Base-by-base conservation (phyloP, 441 rosid genomes). In the Raphanus hybrid region DNA sequence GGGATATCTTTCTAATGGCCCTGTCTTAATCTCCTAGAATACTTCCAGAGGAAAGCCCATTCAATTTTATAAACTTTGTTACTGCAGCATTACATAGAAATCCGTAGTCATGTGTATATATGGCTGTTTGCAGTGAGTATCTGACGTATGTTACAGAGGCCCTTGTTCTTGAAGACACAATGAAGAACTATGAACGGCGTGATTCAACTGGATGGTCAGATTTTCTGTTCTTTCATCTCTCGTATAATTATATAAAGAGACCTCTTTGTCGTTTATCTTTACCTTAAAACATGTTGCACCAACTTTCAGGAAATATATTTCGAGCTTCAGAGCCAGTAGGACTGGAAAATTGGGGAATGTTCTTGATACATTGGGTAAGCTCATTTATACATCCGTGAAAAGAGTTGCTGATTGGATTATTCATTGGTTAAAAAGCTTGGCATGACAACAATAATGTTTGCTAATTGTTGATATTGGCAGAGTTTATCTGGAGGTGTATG, bases 401-500 rank as follows among this genome's bases (percentile, higher is more conserved):
- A 64, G 12, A 71, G 15, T 57, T 71, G n/a, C 62, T 7, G 45
- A 59, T 66, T 65, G 54, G 60, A 41, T 64, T 64, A 57, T 71
- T 64, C 18, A 18, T 54, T 26, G 43, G 29, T 71, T 14, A 23
- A 64, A 74, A 52, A n/a, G 26, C 59, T 20, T 29, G 73, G 60
- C 72, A 39, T 78, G 67, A 66, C 14, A 34, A 37, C 41, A 64
- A 72, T 68, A 43, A 2, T 69, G 23, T 63, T 23, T 60, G 54
- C 35, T 3, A 52, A 41, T 43, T 65, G 35, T 37, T 75, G 48
- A 32, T 71, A 3, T 67, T 37, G 85, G 81, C 93, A 96, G 98
- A 91, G 80, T 92, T 92, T 87, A 57, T 92, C 72, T 96, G 98
- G 98, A 88, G 89, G 74, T 96, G 98, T 85, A 82, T 92, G 65